Conservation (phyloP, 495 filamentous ascomycete genomes). For the Chaetomium tenue region DNA sequence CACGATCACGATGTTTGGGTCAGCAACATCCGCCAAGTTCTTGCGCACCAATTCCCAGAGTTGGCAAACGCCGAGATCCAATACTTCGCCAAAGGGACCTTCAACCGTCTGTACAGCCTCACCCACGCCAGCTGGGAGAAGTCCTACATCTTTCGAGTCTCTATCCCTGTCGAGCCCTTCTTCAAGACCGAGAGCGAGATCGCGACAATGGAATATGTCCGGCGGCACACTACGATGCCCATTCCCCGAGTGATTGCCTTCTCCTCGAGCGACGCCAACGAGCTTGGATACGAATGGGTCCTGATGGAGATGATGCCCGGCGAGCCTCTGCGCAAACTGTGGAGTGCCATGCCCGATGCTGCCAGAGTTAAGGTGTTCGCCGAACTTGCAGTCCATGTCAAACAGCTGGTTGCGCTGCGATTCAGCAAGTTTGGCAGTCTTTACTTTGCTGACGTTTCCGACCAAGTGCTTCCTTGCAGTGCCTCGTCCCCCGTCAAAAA, state of each 20-base stretch:
- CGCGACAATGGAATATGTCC: slow-evolving; percentile 48
- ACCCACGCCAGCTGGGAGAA: slow-evolving; percentile 10
- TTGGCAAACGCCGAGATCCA: slow-evolving; percentile 16
- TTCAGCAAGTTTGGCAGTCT: slow-evolving; percentile 22
- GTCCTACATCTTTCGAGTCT: slow-evolving; percentile 40
- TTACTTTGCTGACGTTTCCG: slow-evolving; percentile 18
- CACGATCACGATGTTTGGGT: slow-evolving; percentile 18
- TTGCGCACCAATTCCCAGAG: slow-evolving; percentile 3
- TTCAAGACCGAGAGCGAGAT: slow-evolving; percentile 51
- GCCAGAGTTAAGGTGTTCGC: slow-evolving; percentile 36
- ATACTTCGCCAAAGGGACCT: slow-evolving; percentile 20
- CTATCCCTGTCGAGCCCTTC: slow-evolving; percentile 47
- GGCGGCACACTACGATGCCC: slow-evolving; percentile 40
- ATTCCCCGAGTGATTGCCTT: slow-evolving; percentile 44
- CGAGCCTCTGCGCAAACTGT: slow-evolving; percentile 38
- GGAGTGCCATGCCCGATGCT: slow-evolving; percentile 38
- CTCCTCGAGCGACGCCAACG: slow-evolving; percentile 40
- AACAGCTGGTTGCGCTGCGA: slow-evolving; percentile 14
- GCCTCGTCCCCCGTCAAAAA: too few species aligned
- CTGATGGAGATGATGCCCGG: slow-evolving; percentile 48
- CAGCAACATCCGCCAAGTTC: slow-evolving; percentile 6
- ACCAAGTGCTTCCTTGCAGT: background rate
- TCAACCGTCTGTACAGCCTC: slow-evolving; percentile 21
- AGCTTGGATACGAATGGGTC: slow-evolving; percentile 53
- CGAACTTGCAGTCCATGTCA: slow-evolving; percentile 13